Conservation (phyloP, 1,139 yeast genomes). For the Candida sanyaensis region DNA sequence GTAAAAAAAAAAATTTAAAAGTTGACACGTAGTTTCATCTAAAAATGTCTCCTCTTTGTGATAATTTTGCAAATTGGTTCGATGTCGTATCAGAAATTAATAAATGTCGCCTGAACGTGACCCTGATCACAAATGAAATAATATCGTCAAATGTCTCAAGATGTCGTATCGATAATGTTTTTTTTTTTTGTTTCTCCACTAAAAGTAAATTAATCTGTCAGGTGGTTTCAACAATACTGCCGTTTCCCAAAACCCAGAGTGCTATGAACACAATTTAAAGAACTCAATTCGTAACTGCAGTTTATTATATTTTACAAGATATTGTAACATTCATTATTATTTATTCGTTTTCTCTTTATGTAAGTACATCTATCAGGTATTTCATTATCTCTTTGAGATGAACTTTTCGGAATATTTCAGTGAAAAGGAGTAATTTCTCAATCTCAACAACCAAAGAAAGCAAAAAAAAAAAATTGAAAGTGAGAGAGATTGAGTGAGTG, state of each 20-base stretch:
- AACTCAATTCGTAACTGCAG: too few species aligned
- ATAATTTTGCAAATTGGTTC: not conserved
- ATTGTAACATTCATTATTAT: too few species aligned
- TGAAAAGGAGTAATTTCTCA: not conserved
- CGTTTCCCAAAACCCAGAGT: too few species aligned
- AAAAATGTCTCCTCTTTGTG: not conserved
- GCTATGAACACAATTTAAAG: too few species aligned
- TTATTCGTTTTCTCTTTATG: too few species aligned
- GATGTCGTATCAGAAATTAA: not conserved
- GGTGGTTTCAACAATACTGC: too few species aligned
- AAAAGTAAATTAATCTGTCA: too few species aligned
- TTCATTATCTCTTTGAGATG: too few species aligned
- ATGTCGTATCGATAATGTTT: not conserved
- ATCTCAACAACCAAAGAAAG: not conserved
- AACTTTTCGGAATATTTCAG: not conserved
- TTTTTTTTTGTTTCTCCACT: not conserved
- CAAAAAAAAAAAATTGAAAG: not conserved
- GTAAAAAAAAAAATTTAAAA: constrained; percentile 1
- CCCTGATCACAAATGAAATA: not conserved
- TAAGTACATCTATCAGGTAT: too few species aligned
- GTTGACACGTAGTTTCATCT: constrained; percentile 1
- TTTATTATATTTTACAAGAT: too few species aligned
- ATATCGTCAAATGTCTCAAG: not conserved
- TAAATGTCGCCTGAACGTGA: constrained; percentile 1
- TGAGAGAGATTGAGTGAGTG: not conserved